Evolutionary conservation across 176 grass and related monocot species (phyloP).

Genomic region (Guadua angustifolia): DNA sequence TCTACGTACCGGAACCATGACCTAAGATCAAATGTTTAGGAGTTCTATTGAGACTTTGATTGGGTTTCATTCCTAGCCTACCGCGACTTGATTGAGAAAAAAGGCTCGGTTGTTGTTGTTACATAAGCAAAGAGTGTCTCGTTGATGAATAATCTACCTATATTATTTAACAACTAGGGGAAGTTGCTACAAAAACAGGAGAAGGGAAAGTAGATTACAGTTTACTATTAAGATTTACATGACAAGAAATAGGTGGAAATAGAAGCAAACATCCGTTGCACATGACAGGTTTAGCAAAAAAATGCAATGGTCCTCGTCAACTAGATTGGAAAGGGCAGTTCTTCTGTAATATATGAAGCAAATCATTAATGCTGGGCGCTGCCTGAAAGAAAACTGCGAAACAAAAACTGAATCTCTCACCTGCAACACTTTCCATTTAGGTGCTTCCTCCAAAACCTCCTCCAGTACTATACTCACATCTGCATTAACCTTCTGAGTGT

Average conservation of each 20-base stretch:
- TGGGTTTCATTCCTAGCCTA: too few relatives aligned
- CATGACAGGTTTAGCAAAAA: not conserved
- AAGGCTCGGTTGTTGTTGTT: too few relatives aligned
- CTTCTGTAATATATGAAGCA: not conserved
- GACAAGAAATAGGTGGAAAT: constrained; percentile 7
- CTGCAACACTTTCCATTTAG: constrained; percentile 93
- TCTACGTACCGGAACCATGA: too few relatives aligned
- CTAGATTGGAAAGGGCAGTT: not conserved
- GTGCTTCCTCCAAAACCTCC: constrained; percentile 94
- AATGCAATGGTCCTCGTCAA: not conserved
- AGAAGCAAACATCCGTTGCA: constrained; percentile 15
- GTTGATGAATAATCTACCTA: constrained; percentile 28
- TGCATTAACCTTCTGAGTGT: constrained; percentile 36
- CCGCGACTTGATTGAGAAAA: too few relatives aligned
- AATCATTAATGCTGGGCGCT: not conserved
- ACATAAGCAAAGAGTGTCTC: constrained; percentile 6
- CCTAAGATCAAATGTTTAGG: too few relatives aligned
- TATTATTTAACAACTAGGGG: constrained; percentile 27
- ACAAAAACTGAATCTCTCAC: constrained; percentile 65
- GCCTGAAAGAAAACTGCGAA: constrained; percentile 31
- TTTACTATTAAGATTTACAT: not conserved
- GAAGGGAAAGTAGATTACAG: not conserved
- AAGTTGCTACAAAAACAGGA: constrained; percentile 36
- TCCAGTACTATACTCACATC: constrained; percentile 57
- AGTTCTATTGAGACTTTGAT: too few relatives aligned